These are phyloP conservation scores for Sonneratia alba DNA, from an alignment of 345 rosid genomes.

Conservation along the genomic window DNA sequence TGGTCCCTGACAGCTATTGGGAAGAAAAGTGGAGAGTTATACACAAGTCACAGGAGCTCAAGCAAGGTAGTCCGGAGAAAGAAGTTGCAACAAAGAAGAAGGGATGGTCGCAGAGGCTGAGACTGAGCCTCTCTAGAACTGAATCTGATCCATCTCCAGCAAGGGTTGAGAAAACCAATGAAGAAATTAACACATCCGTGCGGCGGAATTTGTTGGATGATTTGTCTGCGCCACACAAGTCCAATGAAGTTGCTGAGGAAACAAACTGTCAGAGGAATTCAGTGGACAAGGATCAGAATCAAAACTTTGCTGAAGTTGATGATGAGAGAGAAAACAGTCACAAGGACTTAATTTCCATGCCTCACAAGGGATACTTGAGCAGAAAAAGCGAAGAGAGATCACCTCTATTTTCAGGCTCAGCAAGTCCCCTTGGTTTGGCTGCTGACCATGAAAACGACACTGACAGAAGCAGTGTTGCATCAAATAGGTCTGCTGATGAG, in stretches of 20 bases:
- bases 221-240: no score
- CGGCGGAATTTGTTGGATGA: conserved; percentile 30
- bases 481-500: conserved; percentile 41
- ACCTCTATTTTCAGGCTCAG: conserved; percentile 40
- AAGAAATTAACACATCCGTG: conserved; percentile 28
- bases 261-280: neutral
- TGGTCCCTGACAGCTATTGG: conserved; percentile 77
- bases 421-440: conserved; percentile 41
- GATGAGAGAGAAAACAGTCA: neutral
- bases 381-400: conserved; percentile 62
- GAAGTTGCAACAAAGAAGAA: conserved; percentile 33
- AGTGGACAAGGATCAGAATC: neutral
- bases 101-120: conserved; percentile 69
- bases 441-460: conserved; percentile 38
- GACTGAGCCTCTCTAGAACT: conserved; percentile 47
- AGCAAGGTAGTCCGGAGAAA: conserved; percentile 31
- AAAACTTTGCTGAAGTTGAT: conserved; percentile 1
- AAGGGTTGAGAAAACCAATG: conserved; percentile 22
- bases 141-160: conserved; percentile 59
- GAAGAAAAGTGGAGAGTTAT: conserved; percentile 81
- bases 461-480: conserved; percentile 13
- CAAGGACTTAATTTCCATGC: conserved; percentile 9
- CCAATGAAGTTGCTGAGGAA: conserved; percentile 18
- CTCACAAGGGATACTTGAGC: conserved; percentile 37
- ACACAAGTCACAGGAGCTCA: conserved; percentile 53